A percentile compares a stretch with the other conserved stretches of the same genome.
phyloP scores from a whole-genome alignment of 805 yeast species.

The Zygoascus flipseniorum region DNA sequence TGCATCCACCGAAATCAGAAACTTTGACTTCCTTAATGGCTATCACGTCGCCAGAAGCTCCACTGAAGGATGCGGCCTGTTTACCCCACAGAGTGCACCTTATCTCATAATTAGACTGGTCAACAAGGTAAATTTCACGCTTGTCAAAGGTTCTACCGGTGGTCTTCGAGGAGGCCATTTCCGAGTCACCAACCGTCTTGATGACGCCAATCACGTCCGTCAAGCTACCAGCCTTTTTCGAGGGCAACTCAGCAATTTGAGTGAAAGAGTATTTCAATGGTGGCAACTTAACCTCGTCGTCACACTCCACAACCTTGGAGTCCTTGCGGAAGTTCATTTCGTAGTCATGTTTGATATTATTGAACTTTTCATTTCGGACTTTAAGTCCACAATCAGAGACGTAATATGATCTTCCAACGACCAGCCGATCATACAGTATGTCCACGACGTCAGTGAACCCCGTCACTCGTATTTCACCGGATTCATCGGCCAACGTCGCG shows the following conservation, averaged over 20 bases:
- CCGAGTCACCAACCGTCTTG: slow-evolving; percentile 63
- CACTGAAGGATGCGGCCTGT: slow-evolving; percentile 71
- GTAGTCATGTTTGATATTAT: slow-evolving; percentile 77
- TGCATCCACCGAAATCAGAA: slow-evolving; percentile 80
- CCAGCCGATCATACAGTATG: slow-evolving; percentile 60
- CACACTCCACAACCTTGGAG: slow-evolving; percentile 65
- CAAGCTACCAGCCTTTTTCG: slow-evolving; percentile 58
- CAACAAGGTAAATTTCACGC: slow-evolving; percentile 82
- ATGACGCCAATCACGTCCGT: slow-evolving; percentile 86
- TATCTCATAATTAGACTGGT: slow-evolving; percentile 68
- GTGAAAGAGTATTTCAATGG: slow-evolving; percentile 69
- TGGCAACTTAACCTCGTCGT: slow-evolving; percentile 55
- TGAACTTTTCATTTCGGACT: slow-evolving; percentile 78
- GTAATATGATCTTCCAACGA: slow-evolving; percentile 85
- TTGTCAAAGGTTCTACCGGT: slow-evolving; percentile 90
- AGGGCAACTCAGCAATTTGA: slow-evolving; percentile 56
- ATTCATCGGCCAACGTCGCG: slow-evolving; percentile 82
- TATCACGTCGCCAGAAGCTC: slow-evolving; percentile 51
- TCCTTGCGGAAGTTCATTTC: slow-evolving; percentile 79
- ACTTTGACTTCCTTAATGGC: slow-evolving; percentile 89
- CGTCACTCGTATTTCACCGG: slow-evolving; percentile 93
- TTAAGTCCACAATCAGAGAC: slow-evolving; percentile 73
- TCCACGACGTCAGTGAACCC: slow-evolving; percentile 87
- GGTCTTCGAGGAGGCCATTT: slow-evolving; percentile 72
- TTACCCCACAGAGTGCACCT: slow-evolving; percentile 87